These are phyloP conservation scores for Chytriomyces confervae DNA, from an alignment of 192 early-diverging fungal species.

Conservation along the genomic window DNA sequence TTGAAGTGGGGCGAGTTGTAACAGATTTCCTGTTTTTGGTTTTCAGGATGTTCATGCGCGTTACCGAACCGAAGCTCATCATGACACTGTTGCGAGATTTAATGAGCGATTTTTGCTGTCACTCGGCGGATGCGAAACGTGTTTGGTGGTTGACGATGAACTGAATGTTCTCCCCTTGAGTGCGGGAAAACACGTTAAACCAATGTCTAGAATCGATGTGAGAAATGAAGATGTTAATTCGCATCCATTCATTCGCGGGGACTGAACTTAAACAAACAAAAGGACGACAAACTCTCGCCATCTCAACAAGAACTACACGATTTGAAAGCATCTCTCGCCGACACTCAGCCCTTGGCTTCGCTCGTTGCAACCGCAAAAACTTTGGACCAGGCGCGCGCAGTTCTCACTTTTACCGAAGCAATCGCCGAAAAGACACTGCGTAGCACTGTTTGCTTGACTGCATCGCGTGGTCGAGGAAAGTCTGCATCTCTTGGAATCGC, in stretches of 20 bases:
- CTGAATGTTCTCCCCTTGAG: constrained; percentile 96
- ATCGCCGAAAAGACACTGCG: constrained; percentile 94
- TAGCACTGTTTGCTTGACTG: constrained; percentile 91
- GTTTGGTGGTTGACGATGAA: constrained; percentile 97
- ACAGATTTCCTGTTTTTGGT: neutral
- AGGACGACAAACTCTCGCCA: constrained; percentile 45
- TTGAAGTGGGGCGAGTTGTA: neutral
- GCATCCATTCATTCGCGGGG: neutral
- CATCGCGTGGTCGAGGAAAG: constrained; percentile 96
- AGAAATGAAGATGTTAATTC: neutral
- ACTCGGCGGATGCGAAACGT: constrained; percentile 82
- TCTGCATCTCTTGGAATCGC: constrained; percentile 94
- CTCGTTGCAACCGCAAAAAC: constrained; percentile 82
- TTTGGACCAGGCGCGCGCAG: constrained; percentile 94
- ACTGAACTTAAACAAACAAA: neutral
- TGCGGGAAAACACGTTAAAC: constrained; percentile 91
- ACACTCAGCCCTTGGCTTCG: constrained; percentile 88
- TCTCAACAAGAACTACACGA: constrained; percentile 72
- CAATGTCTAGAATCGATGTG: constrained; percentile 64
- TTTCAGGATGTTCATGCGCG: constrained; percentile 89
- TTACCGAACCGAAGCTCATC: constrained; percentile 93
- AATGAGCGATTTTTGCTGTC: constrained; percentile 98
- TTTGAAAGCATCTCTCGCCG: constrained; percentile 85
- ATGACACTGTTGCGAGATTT: constrained; percentile 93
- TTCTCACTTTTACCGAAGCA: constrained; percentile 96